Conservation (phyloP, 1,139 yeast species). For the Martiniozyma asiatica region DNA sequence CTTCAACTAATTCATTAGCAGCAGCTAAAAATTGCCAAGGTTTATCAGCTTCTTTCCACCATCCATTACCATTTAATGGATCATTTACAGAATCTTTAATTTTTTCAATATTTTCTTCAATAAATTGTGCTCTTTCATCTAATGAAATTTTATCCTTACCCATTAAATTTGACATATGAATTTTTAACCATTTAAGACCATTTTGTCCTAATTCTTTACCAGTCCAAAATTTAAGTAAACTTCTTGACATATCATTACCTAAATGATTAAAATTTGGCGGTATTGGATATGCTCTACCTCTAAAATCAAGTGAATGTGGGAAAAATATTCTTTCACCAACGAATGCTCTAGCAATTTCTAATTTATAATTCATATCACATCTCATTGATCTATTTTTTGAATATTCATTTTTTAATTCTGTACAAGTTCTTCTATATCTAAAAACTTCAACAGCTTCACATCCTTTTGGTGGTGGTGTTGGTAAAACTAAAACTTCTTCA, state of each 20-base stretch:
- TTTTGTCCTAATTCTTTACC: slow-evolving; percentile 64
- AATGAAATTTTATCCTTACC: slow-evolving; percentile 82
- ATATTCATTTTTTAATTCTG: slow-evolving; percentile 45
- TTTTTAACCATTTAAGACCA: slow-evolving; percentile 81
- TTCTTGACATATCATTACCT: slow-evolving; percentile 86
- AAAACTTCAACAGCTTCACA: slow-evolving; percentile 64
- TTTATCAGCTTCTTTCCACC: slow-evolving; percentile 86
- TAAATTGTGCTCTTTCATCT: slow-evolving; percentile 60
- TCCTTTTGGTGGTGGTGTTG: slow-evolving; percentile 52
- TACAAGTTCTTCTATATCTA: slow-evolving; percentile 55
- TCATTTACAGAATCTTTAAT: slow-evolving; percentile 56
- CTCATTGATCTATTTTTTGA: slow-evolving; percentile 71
- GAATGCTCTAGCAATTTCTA: slow-evolving; percentile 91
- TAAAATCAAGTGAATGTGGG: slow-evolving; percentile 88
- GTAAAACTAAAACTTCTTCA: slow-evolving; percentile 41
- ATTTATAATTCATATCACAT: slow-evolving; percentile 85
- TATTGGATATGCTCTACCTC: slow-evolving; percentile 94
- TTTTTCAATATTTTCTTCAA: slow-evolving; percentile 54
- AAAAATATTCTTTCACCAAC: slow-evolving; percentile 81
- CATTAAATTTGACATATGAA: slow-evolving; percentile 78
- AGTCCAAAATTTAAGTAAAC: slow-evolving; percentile 78
- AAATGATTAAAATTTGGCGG: slow-evolving; percentile 62
- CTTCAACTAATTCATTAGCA: slow-evolving; percentile 69
- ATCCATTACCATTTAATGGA: slow-evolving; percentile 47
- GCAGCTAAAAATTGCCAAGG: slow-evolving; percentile 95